A percentile compares a stretch with the other conserved stretches of the same genome.
phyloP scores from a whole-genome alignment of 169 alveolate genomes.

The Haemoproteus tartakovskyi region DNA sequence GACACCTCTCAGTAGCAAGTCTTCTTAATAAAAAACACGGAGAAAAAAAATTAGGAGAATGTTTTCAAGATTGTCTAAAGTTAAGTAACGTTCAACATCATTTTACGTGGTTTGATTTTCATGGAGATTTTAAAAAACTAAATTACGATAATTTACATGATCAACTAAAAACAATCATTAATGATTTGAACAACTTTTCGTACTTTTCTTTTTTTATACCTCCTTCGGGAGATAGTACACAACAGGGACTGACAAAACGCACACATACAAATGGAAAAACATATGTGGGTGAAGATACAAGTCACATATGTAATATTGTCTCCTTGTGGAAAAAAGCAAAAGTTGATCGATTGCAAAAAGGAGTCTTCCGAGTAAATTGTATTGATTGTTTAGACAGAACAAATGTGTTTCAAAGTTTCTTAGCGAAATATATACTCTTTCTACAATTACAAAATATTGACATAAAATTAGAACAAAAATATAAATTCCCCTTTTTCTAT shows the following conservation, averaged over 20 bases:
- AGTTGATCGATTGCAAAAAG: conserved; percentile 81
- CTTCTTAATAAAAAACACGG: conserved; percentile 34
- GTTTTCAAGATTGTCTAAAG: conserved; percentile 40
- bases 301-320: background rate
- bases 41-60: conserved; percentile 62
- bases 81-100: conserved; percentile 17
- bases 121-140: conserved; percentile 45
- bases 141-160: conserved; percentile 13
- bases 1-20: conserved; percentile 61
- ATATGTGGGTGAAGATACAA: too few species aligned
- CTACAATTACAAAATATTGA: conserved; percentile 24
- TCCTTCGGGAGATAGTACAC: too few species aligned
- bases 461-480: conserved; percentile 18
- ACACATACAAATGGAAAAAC: too few species aligned
- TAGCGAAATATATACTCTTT: conserved; percentile 33
- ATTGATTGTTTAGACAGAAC: conserved; percentile 97
- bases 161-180: conserved; percentile 14
- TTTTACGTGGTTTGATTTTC: conserved; percentile 63
- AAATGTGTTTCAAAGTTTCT: conserved; percentile 91
- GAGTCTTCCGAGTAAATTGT: conserved; percentile 95
- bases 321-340: conserved; percentile 14
- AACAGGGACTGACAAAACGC: too few species aligned
- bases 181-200: conserved; percentile 35
- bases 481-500: conserved; percentile 37
- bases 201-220: conserved; percentile 38